A percentile compares a stretch with the other conserved stretches of the same genome.
phyloP scores from a whole-genome alignment of 352 stramenopile genomes.

The Phytophthora pinifolia region DNA sequence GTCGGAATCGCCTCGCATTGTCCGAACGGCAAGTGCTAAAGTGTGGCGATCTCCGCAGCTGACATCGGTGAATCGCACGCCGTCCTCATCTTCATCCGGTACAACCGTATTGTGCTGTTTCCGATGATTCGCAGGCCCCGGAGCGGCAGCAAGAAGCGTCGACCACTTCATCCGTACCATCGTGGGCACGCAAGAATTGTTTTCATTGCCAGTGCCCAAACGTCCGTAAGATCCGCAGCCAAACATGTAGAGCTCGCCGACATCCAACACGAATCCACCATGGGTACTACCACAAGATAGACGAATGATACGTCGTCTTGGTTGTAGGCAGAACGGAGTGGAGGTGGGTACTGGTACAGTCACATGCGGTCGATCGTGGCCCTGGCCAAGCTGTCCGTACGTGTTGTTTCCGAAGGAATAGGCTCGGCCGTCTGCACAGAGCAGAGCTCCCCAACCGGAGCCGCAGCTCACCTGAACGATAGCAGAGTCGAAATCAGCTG shows the following conservation, averaged over 20 bases:
- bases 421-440: conserved; percentile 45
- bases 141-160: conserved; percentile 21
- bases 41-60: conserved; percentile 76
- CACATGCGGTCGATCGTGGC: conserved; percentile 27
- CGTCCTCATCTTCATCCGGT: conserved; percentile 26
- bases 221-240: conserved; percentile 61
- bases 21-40: conserved; percentile 30
- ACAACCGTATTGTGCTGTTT: conserved; percentile 12
- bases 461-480: conserved; percentile 51
- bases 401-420: conserved; percentile 60
- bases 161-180: conserved; percentile 45
- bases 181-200: conserved; percentile 24
- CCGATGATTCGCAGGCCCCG: conserved; percentile 1
- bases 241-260: conserved; percentile 67
- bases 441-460: conserved; percentile 48
- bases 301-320: conserved; percentile 33
- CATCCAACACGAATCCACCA: conserved; percentile 62
- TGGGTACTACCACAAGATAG: conserved; percentile 58
- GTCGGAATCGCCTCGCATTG: background rate
- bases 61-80: conserved; percentile 56
- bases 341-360: conserved; percentile 15
- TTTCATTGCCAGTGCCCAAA: conserved; percentile 42
- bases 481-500: conserved; percentile 39
- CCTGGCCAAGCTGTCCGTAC: conserved; percentile 64
- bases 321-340: conserved; percentile 26